Base-by-base conservation (phyloP, 176 grass and related monocot genomes). In the Phoenix dactylifera region DNA sequence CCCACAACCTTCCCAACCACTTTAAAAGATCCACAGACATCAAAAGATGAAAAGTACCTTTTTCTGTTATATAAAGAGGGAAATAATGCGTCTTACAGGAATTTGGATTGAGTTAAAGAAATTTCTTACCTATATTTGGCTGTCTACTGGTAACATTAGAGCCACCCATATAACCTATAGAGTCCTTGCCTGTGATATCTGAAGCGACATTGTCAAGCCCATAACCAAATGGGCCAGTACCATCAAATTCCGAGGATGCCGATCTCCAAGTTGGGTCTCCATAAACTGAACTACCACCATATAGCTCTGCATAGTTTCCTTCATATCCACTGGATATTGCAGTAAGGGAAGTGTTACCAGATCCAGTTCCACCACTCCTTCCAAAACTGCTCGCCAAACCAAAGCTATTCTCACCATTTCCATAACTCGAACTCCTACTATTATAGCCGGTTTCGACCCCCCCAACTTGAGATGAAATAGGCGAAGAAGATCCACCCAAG, bases 111-210 rank as follows among this genome's bases (percentile, higher is more conserved):
- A 44, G 35, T 44, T 44, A 44, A 9, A 44, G 10, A 44, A 39
- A 14, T 44, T 44, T 44, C 35, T 44, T 10, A 44, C 35, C 35
- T 44, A 9, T 44, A 44, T 44, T 44, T 44, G 79, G 78, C 74
- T 87, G 73, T 59, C 72, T 87, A 62, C 79, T 78, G 72, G 80
- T 76, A 76, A 85, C 86, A 86, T 60, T 82, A 66, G 87, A 83
- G 58, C 60, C 64, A 53, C 65, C 83, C 67, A 77, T 82, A 56
- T 76, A 82, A 82, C 70, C 61, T 70, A 64, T 63, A 63, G 86
- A 80, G 28, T 59, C 65, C 54, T 77, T 69, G 55, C 70, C 60
- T 68, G 65, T 80, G 51, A 79, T 66, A 80, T 79, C 82, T 56
- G 73, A 72, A 66, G 77, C 62, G 18, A 67, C 60, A 83, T 82